These are phyloP conservation scores for Alternaria panax DNA, from an alignment of 2,329 filamentous ascomycete genomes.

Conservation along the genomic window DNA sequence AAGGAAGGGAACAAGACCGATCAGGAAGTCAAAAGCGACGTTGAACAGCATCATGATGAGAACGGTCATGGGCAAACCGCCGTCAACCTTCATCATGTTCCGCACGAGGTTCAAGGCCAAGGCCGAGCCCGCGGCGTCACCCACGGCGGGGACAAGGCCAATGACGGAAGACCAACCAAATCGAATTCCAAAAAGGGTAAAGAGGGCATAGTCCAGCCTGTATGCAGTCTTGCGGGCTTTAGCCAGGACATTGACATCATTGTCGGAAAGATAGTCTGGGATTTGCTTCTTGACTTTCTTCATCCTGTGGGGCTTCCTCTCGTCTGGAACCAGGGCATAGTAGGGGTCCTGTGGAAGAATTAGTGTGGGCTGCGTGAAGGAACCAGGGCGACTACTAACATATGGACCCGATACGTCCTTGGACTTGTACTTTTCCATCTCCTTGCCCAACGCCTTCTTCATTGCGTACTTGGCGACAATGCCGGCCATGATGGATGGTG, in stretches of 20 bases:
- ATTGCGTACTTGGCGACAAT: slow-evolving; percentile 58
- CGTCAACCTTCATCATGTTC: slow-evolving; percentile 76
- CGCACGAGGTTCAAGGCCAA: slow-evolving; percentile 71
- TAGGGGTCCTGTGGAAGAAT: slow-evolving; percentile 75
- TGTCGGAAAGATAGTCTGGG: slow-evolving; percentile 79
- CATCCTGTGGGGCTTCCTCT: slow-evolving; percentile 72
- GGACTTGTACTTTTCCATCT: slow-evolving; percentile 57
- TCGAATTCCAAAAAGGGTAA: slow-evolving; percentile 79
- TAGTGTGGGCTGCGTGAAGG: slow-evolving; percentile 2
- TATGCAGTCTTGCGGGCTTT: slow-evolving; percentile 87
- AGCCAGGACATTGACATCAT: slow-evolving; percentile 83
- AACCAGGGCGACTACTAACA: slow-evolving; percentile 41
- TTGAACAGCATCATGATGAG: slow-evolving; percentile 80
- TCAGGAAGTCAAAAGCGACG: slow-evolving; percentile 73
- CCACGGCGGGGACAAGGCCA: slow-evolving; percentile 81
- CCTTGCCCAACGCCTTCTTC: slow-evolving; percentile 57
- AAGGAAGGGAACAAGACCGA: slow-evolving; percentile 77
- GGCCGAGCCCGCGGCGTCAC: slow-evolving; percentile 52
- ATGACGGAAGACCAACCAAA: slow-evolving; percentile 92
- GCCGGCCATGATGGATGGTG: slow-evolving; percentile 52
- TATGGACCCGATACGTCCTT: slow-evolving; percentile 53
- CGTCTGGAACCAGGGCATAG: slow-evolving; percentile 82
- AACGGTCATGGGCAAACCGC: slow-evolving; percentile 71
- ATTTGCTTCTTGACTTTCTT: slow-evolving; percentile 87
- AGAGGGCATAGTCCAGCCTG: slow-evolving; percentile 82